Evolutionary conservation across 352 stramenopile genomes (phyloP).

Genomic region (Phytopythium chamaehyphon): DNA sequence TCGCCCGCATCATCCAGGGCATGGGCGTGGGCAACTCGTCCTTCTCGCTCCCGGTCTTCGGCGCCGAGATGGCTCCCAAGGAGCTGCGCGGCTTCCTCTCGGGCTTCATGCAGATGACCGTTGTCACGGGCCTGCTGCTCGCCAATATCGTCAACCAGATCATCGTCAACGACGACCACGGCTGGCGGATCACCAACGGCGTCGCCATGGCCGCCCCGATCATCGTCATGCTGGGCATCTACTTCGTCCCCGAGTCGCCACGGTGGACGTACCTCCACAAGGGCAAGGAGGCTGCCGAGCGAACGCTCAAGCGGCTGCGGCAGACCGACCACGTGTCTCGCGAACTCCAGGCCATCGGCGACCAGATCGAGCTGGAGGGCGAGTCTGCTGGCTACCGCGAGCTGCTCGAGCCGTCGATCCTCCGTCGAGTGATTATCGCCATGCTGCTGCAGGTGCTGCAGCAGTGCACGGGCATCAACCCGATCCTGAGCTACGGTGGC

Average conservation of each 20-base stretch:
- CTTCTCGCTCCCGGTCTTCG: conserved; percentile 31
- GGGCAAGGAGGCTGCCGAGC: conserved; percentile 17
- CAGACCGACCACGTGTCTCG: conserved; percentile 15
- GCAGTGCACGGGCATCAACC: conserved; percentile 27
- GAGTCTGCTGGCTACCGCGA: conserved; percentile 13
- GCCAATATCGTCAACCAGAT: conserved; percentile 23
- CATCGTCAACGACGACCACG: conserved; percentile 12
- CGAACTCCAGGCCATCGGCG: conserved; percentile 28
- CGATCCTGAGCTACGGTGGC: conserved; percentile 23
- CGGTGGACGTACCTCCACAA: conserved; percentile 25
- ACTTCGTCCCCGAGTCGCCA: conserved; percentile 32
- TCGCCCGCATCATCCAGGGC: conserved; percentile 20
- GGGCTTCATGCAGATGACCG: conserved; percentile 32
- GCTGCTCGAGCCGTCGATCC: conserved; percentile 17
- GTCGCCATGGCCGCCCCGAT: conserved; percentile 20
- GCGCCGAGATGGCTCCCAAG: conserved; percentile 30
- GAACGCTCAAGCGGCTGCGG: conserved; percentile 16
- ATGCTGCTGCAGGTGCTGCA: conserved; percentile 27
- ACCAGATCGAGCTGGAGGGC: conserved; percentile 21
- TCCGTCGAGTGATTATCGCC: conserved; percentile 20
- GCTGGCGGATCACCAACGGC: conserved; percentile 29
- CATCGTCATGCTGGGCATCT: conserved; percentile 34
- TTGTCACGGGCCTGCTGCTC: conserved; percentile 19
- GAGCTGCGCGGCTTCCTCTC: conserved; percentile 27
- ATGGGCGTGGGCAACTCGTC: conserved; percentile 30